These are phyloP conservation scores for Oryza coarctata DNA, from an alignment of 176 grass and related monocot species.

Conservation along the genomic window DNA sequence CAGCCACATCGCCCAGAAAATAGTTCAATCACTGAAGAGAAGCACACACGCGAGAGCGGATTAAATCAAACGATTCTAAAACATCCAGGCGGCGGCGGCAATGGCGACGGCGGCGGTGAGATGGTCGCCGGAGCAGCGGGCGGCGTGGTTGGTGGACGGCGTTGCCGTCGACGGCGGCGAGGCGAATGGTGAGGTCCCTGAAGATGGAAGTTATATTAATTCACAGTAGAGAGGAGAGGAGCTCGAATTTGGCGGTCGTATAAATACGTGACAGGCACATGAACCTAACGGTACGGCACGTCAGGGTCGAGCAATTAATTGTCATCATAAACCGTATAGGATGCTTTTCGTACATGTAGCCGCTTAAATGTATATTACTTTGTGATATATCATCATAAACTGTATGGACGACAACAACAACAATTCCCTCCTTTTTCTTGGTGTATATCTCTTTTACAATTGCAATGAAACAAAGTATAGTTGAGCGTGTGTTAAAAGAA, in stretches of 20 bases:
- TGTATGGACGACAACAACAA: no score
- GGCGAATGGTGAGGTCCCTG: slow-evolving; percentile 28
- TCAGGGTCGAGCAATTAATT: not conserved
- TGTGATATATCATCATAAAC: not conserved
- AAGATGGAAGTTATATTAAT: not conserved
- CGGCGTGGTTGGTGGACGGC: not conserved
- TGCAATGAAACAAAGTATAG: no score
- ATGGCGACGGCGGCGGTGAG: slow-evolving; percentile 6
- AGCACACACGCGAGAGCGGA: no score
- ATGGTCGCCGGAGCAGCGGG: not conserved
- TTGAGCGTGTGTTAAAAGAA: no score
- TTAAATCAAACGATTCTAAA: slow-evolving; percentile 8
- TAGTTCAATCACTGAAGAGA: not conserved
- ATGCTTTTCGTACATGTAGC: not conserved
- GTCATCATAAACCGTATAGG: not conserved
- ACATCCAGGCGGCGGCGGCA: slow-evolving; percentile 1
- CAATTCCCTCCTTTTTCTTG: no score
- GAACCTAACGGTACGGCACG: not conserved
- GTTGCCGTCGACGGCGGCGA: slow-evolving; percentile 32
- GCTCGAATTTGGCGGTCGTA: not conserved
- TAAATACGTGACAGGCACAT: not conserved
- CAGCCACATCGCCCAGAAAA: slow-evolving; percentile 3
- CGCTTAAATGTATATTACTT: not conserved
- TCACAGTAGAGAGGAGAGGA: not conserved
- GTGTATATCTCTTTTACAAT: no score